Evolutionary conservation across 164 flowering plant species (phyloP).

Genomic region (Paratinospora sagittata): DNA sequence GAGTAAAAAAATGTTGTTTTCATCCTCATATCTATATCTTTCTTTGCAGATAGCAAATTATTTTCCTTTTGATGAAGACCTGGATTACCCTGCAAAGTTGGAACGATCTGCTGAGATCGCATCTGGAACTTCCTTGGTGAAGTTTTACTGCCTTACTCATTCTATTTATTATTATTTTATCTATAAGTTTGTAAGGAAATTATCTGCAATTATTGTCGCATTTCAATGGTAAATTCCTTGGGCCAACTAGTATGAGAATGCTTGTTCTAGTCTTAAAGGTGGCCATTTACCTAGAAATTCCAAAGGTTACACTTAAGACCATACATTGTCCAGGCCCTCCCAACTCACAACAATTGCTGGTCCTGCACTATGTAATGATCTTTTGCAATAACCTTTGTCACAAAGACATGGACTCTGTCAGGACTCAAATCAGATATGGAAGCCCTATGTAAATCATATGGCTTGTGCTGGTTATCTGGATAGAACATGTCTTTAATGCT

Average conservation of each 20-base stretch:
- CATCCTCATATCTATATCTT: constrained; percentile 10
- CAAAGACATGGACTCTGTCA: background rate
- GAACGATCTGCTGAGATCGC: constrained; percentile 46
- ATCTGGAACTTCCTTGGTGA: constrained; percentile 54
- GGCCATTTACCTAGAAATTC: background rate
- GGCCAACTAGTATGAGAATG: constrained; percentile 2
- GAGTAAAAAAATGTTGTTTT: background rate
- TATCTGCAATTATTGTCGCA: background rate
- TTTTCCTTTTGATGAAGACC: constrained; percentile 76
- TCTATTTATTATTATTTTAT: background rate
- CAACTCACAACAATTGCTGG: background rate
- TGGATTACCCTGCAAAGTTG: constrained; percentile 91
- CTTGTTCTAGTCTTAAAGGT: background rate
- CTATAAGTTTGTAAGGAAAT: background rate
- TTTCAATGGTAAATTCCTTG: background rate
- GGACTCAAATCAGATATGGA: background rate
- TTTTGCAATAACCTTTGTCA: background rate
- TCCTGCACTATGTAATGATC: background rate
- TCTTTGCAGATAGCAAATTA: constrained; percentile 76
- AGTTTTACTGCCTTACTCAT: background rate
- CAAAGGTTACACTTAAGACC: background rate
- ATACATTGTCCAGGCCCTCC: background rate
- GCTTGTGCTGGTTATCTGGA: background rate
- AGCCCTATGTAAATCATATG: too few relatives aligned
- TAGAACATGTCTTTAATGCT: background rate